Base-by-base conservation (phyloP, 2,329 filamentous ascomycete species). In the Teratosphaeria zuluensis region DNA sequence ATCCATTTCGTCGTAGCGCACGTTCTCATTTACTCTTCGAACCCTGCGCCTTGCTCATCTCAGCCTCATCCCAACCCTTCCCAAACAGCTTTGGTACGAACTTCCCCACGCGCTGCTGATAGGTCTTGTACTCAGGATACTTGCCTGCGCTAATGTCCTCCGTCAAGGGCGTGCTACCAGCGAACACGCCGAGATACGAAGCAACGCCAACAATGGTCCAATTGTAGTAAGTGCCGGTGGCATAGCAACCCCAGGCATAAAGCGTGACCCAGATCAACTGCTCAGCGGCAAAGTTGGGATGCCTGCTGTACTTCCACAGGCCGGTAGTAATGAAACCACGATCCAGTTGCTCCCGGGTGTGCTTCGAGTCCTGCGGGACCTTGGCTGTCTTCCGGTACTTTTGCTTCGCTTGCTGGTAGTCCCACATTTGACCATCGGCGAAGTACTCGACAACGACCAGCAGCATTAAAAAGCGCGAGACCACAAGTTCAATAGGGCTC, bases 261-360 rank as follows among this genome's bases (percentile, higher is more conserved):
- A 97, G 75, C 8, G 85, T 77, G 57, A 95, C 80, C 94, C 94
- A 99, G 67, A 97, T 85, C 32, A 85, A 79, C 75, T 97, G 94
- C 75, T 99, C 94, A 4, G 89, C 90, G 4, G 89, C 84, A 70
- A 97, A 99, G 74, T 99, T 99, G 54, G 94, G 94, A 73, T 99
- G 95, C 53, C 94, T 83, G 66, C 88, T 92, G 77, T 86, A 91
- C 0, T 85, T 87, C 87, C 89, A 99, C 7, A 99, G 78, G 0
- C 94, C 94, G 4, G 81, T 84, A 8, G 89, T 87, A 63, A 89
- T 81, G 75, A 99, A 99, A 51, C 94, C 94, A 42, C 92, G 88
- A 63, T 96, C 90, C 30, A 99, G 82, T 57, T 96, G 90, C 61
- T 84, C 84, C 64, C 86, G 84, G 0, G 77, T 76, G 71, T 74